phyloP scores from a whole-genome alignment of 768 basidiomycete species.

The Mycena rebaudengoi region DNA sequence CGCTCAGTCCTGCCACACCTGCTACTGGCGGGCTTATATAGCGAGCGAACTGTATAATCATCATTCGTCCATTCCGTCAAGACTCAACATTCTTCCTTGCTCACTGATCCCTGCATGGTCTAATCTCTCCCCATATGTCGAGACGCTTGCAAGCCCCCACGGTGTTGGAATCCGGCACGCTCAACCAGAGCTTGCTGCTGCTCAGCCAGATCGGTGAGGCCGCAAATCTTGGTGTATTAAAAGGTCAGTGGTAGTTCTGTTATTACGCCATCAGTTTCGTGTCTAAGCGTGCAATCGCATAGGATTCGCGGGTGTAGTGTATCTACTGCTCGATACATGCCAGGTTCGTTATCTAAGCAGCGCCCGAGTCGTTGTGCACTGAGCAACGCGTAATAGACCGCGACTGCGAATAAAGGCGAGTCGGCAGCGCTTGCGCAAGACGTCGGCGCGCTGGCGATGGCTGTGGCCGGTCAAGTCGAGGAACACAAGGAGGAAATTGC shows the following conservation, averaged over 20 bases:
- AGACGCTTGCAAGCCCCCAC: constrained; percentile 16
- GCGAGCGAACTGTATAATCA: too few species aligned
- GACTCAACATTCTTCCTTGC: too few species aligned
- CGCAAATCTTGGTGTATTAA: constrained; percentile 12
- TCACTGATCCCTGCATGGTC: background rate
- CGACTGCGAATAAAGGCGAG: constrained; percentile 23
- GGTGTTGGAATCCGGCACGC: constrained; percentile 12
- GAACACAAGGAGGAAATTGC: constrained; percentile 18
- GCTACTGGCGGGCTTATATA: too few species aligned
- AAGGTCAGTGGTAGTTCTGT: constrained; percentile 27
- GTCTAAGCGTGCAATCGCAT: background rate
- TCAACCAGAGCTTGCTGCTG: constrained; percentile 16
- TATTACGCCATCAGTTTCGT: background rate
- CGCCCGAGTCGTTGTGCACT: background rate
- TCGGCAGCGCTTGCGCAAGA: constrained; percentile 24
- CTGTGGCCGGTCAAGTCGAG: constrained; percentile 21
- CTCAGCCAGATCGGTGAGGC: constrained; percentile 21
- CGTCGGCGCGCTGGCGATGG: constrained; percentile 19
- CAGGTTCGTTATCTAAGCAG: constrained; percentile 4
- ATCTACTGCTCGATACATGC: constrained; percentile 24
- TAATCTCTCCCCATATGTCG: constrained; percentile 7
- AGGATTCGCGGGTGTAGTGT: constrained; percentile 24
- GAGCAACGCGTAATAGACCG: constrained; percentile 6
- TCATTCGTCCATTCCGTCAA: background rate
- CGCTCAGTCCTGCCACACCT: too few species aligned